Percentiles rank a stretch among this genome's conserved stretches.
Evolutionary conservation across 2,329 filamentous ascomycete genomes (phyloP).

Genomic region (Cladophialophora bantiana): DNA sequence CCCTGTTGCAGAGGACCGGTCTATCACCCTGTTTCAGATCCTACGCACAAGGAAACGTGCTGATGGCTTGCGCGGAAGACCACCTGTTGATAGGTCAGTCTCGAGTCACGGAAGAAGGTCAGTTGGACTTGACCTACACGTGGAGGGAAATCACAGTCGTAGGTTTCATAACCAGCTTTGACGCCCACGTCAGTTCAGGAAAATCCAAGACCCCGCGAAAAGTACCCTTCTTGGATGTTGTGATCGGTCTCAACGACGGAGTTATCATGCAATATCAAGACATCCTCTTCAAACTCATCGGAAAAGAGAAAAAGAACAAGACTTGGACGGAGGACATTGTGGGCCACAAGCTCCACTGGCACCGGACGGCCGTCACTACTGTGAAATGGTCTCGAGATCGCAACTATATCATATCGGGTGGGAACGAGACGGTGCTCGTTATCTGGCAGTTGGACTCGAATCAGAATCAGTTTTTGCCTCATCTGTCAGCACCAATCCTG

Average conservation of each 20-base stretch:
- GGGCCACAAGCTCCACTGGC: constrained; percentile 84
- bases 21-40: constrained; percentile 28
- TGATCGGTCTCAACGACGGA: constrained; percentile 77
- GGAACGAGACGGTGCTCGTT: constrained; percentile 85
- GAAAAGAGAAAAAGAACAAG: constrained; percentile 51
- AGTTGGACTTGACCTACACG: constrained; percentile 51
- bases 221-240: constrained; percentile 69
- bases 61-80: constrained; percentile 51
- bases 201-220: constrained; percentile 42
- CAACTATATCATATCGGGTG: constrained; percentile 93
- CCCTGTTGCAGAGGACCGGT: constrained; percentile 14
- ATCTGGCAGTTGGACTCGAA: constrained; percentile 93
- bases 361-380: constrained; percentile 79
- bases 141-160: constrained; percentile 64
- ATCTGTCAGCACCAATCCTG: constrained; percentile 84
- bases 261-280: constrained; percentile 83
- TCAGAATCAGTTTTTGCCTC: constrained; percentile 83
- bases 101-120: constrained; percentile 44
- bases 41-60: constrained; percentile 42
- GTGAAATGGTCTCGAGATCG: constrained; percentile 94
- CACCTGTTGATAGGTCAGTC: constrained; percentile 67
- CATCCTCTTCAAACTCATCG: constrained; percentile 64
- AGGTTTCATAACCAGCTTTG: constrained; percentile 71
- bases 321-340: constrained; percentile 52
- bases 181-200: constrained; percentile 48